phyloP scores from a whole-genome alignment of 352 stramenopile species.

The Globisporangium emineosum region DNA sequence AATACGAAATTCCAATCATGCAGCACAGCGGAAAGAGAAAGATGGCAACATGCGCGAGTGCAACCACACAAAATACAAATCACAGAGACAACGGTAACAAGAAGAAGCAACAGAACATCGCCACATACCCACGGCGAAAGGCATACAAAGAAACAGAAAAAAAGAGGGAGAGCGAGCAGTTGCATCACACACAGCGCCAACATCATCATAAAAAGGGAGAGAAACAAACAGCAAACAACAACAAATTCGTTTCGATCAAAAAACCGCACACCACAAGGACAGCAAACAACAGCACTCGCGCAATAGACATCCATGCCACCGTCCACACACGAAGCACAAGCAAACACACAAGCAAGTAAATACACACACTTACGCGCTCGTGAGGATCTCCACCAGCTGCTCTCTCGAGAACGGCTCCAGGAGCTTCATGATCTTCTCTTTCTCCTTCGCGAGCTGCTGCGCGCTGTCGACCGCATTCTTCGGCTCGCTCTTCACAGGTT shows the following conservation, averaged over 20 bases:
- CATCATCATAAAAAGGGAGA: conserved; percentile 2
- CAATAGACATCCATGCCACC: background rate
- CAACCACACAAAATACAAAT: background rate
- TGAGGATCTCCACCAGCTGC: conserved; percentile 63
- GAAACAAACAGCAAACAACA: conserved; percentile 3
- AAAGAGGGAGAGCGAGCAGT: conserved; percentile 4
- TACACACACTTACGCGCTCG: conserved; percentile 49
- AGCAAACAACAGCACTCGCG: conserved; percentile 4
- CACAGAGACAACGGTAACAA: conserved; percentile 1
- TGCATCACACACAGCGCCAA: conserved; percentile 1
- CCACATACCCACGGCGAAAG: conserved; percentile 4
- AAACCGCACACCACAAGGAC: conserved; percentile 1
- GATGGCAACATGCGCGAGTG: background rate
- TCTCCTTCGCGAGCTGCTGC: conserved; percentile 21
- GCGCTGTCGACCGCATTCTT: background rate
- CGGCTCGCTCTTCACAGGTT: background rate
- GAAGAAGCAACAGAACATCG: background rate
- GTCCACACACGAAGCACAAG: conserved; percentile 5
- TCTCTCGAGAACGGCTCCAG: conserved; percentile 57
- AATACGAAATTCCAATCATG: background rate
- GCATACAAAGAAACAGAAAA: conserved; percentile 4
- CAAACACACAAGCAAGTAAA: conserved; percentile 7
- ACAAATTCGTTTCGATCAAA: conserved; percentile 8
- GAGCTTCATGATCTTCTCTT: conserved; percentile 32
- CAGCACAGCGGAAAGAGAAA: conserved; percentile 1